These are phyloP conservation scores for Amanita polypyramis DNA, from an alignment of 768 basidiomycete genomes.

Conservation along the genomic window DNA sequence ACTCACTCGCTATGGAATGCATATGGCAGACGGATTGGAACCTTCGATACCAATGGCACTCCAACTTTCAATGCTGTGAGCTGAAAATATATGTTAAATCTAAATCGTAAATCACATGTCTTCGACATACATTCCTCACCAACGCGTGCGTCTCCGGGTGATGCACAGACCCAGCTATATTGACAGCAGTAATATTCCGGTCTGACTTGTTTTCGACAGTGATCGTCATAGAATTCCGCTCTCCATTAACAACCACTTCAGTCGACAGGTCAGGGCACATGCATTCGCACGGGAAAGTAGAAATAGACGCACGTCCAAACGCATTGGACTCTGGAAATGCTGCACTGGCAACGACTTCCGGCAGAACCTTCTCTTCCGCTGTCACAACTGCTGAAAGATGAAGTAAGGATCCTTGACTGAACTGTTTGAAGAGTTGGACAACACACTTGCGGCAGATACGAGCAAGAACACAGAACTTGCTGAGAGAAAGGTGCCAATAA, in stretches of 20 bases:
- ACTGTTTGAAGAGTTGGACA: constrained; percentile 12
- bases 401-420: background rate
- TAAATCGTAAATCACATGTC: background rate
- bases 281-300: background rate
- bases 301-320: constrained; percentile 55
- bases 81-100: constrained; percentile 24
- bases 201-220: constrained; percentile 69
- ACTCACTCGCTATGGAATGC: constrained; percentile 76
- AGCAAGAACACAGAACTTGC: constrained; percentile 13
- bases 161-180: constrained; percentile 57
- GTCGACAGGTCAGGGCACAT: constrained; percentile 12
- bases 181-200: constrained; percentile 57
- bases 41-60: constrained; percentile 39
- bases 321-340: constrained; percentile 64
- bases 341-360: constrained; percentile 43
- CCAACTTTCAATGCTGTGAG: constrained; percentile 46
- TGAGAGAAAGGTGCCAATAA: constrained; percentile 1
- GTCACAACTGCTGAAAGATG: constrained; percentile 1
- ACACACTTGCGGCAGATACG: constrained; percentile 11
- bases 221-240: constrained; percentile 58
- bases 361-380: constrained; percentile 28
- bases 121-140: constrained; percentile 58
- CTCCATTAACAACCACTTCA: constrained; percentile 74
- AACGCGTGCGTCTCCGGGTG: constrained; percentile 51
- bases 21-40: constrained; percentile 60